Base-by-base conservation (phyloP, 768 basidiomycete genomes). In the Strobilomyces dryophilus region DNA sequence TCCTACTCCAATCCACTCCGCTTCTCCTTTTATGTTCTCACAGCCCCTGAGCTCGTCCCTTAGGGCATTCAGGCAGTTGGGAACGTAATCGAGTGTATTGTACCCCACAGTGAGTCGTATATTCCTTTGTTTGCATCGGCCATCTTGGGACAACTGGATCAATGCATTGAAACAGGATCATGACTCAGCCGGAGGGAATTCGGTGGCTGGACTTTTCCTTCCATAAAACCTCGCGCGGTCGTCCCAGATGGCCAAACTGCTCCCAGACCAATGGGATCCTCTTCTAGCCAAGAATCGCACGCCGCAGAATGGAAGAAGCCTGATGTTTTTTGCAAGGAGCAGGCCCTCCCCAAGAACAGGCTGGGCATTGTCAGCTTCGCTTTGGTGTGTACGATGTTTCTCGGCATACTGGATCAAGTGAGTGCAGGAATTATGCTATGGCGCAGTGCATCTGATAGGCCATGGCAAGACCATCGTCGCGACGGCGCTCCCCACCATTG, bases 401-500 rank as follows among this genome's bases (percentile, higher is more conserved):
- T 64, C 51, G 79, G 78, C 24, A 80, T 79, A 2, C 65, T 84
- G 48, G 83, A 84, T 62, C 79, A 83, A 69, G 82, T 82, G 53
- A 24, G 58, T 47, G 4, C 20, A 3, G 14, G 24, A 9, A 11
- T 32, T 41, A 15, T 34, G 29, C 39, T 29, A 29, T 6, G 29
- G 29, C 9, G 6, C 29, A 29, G 29, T 42, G 10, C 7, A 10
- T 40, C 14, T 42, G 24, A 42, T 17, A 35, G 27, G 39, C 51
- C 54, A 43, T 24, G n/a, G 20, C 8, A 46, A 83, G 81, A 82
- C 80, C 17, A 82, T 84, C 49, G 79, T 87, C 24, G 78, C 84
- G 8, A 87, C 85, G 12, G 85, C 87, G 8, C 67, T 89, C 21
- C 87, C 87, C 2, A 86, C 83, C 3, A 88, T 89, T 44, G 81